Evolutionary conservation across 768 basidiomycete genomes (phyloP).

Genomic region (Leccinum arenicola): DNA sequence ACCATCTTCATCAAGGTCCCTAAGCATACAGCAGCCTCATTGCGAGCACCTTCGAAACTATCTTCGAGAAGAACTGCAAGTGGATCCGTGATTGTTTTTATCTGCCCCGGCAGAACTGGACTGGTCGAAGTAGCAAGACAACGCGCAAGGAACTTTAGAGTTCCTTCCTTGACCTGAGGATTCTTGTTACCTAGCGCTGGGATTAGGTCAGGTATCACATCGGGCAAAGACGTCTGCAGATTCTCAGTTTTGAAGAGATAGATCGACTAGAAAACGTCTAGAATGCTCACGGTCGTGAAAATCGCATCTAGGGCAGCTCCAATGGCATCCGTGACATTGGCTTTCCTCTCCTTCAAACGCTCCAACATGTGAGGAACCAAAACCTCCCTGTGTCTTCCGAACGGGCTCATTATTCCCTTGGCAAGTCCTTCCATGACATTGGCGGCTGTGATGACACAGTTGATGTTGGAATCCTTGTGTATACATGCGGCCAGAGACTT

Average conservation of each 20-base stretch:
- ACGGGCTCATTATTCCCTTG: constrained; percentile 71
- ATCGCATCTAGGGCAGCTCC: constrained; percentile 87
- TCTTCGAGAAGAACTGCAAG: constrained; percentile 81
- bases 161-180: constrained; percentile 94
- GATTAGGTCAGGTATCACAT: constrained; percentile 81
- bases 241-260: constrained; percentile 1
- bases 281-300: constrained; percentile 67
- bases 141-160: constrained; percentile 81
- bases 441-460: constrained; percentile 89
- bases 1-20: constrained; percentile 96
- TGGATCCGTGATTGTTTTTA: constrained; percentile 79
- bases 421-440: constrained; percentile 83
- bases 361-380: constrained; percentile 81
- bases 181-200: constrained; percentile 84
- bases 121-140: constrained; percentile 68
- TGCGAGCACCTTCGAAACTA: constrained; percentile 82
- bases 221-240: constrained; percentile 68
- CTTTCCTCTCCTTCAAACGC: constrained; percentile 91
- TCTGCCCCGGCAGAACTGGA: constrained; percentile 69
- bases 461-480: constrained; percentile 89
- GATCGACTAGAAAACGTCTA: constrained; percentile 1
- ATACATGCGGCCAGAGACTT: constrained; percentile 78
- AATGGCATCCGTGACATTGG: constrained; percentile 84
- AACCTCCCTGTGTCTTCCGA: constrained; percentile 69
- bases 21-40: constrained; percentile 83